phyloP scores from a whole-genome alignment of 1,139 yeast species.

The Groenewaldozyma sp. region DNA sequence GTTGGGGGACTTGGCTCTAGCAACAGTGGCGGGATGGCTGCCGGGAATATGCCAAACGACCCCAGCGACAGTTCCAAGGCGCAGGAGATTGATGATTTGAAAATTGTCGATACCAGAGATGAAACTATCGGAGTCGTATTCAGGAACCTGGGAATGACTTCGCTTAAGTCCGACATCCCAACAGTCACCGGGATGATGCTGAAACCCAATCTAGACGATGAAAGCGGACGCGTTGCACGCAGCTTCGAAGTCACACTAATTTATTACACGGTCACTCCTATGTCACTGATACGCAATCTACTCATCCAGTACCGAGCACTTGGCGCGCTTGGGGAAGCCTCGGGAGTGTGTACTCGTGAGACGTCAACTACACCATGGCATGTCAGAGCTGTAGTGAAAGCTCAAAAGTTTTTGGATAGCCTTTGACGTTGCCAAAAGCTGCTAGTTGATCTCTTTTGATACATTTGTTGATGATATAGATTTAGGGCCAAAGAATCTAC shows the following conservation, averaged over 20 bases:
- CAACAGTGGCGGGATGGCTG: slow-evolving; percentile 4
- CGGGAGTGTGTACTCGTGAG: slow-evolving; percentile 33
- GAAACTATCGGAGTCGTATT: slow-evolving; percentile 59
- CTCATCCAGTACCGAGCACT: slow-evolving; percentile 61
- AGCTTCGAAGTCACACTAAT: slow-evolving; percentile 23
- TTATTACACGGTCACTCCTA: slow-evolving; percentile 24
- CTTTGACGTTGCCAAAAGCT: too few relatives aligned
- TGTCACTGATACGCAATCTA: slow-evolving; percentile 47
- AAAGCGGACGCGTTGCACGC: slow-evolving; percentile 1
- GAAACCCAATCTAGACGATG: slow-evolving; percentile 5
- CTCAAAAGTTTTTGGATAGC: slow-evolving; percentile 25
- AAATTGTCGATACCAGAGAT: slow-evolving; percentile 29
- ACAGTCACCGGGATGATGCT: slow-evolving; percentile 7
- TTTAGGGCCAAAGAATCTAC: too few relatives aligned
- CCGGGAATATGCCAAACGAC: neutral
- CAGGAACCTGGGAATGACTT: slow-evolving; percentile 8
- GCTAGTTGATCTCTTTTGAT: too few relatives aligned
- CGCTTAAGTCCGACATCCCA: slow-evolving; percentile 4
- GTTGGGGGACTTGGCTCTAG: slow-evolving; percentile 3
- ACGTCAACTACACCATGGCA: slow-evolving; percentile 69
- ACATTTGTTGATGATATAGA: too few relatives aligned
- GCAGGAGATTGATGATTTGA: slow-evolving; percentile 17
- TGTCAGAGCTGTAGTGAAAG: slow-evolving; percentile 62
- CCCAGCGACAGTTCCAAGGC: slow-evolving; percentile 1
- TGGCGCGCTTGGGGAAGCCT: slow-evolving; percentile 41